Base-by-base conservation (phyloP, 768 basidiomycete genomes). In the Mycena alexandri region DNA sequence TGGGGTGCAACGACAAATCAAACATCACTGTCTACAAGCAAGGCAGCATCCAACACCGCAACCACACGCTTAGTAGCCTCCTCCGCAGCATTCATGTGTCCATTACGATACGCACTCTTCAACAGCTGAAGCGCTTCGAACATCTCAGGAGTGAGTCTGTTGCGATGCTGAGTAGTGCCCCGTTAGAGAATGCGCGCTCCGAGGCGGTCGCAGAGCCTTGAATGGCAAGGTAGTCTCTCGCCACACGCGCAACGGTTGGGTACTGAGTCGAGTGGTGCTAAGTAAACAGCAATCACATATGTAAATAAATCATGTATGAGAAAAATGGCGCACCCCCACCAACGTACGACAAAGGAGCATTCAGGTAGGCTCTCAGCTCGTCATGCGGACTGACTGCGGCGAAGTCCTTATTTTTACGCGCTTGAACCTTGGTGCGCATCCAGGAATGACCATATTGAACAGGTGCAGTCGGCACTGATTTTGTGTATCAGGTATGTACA, bases 181-280 rank as follows among this genome's bases (percentile, higher is more conserved):
- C 34, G 34, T 36, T 36, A 12, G 34, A 36, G 34, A 36, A 36
- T 5, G 34, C 34, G 5, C 34, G 34, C 12, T 36, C 34, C 5
- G 34, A 36, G 7, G 34, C 34, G 5, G 34, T 36, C 5, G 77
- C 67, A 33, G 75, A 78, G 21, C 72, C 76, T 41, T 78, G 73
- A 34, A 78, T 77, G 5, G 77, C 73, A 34, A 76, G 72, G 48
- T 74, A 76, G 53, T 78, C 73, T 19, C 68, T 63, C 0, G 72
- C 74, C 0, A 79, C 74, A 12, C 65, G 46, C 9, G 73, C 55
- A 12, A 78, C 67, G 2, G 61, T 70, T 1, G 74, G 78, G 38
- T 75, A 79, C 22, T 75, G 69, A 2, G 54, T 24, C 16, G 58
- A 22, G 62, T 76, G 74, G 44, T 60, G 43, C 74, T 78, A 11